Conservation (phyloP, 1,139 yeast genomes). For the Suhomyces terraborum region DNA sequence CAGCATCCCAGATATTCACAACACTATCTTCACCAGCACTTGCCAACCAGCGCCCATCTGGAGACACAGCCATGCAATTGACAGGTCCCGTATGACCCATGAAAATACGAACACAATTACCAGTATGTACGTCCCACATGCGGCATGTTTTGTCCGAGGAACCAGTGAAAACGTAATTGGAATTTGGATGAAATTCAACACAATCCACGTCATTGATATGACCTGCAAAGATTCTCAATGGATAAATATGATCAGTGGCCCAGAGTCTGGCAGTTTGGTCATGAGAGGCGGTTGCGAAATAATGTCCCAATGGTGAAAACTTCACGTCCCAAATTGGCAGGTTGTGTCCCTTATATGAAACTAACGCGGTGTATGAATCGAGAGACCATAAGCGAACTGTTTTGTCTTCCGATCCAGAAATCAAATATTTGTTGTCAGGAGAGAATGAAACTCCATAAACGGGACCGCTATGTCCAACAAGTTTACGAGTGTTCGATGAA, state of each 20-base stretch:
- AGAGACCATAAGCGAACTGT: constrained; percentile 93
- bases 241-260: constrained; percentile 98
- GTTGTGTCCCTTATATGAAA: constrained; percentile 93
- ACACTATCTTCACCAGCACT: constrained; percentile 93
- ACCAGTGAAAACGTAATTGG: constrained; percentile 91
- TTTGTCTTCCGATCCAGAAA: constrained; percentile 88
- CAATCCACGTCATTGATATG: constrained; percentile 96
- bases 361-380: constrained; percentile 87
- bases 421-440: constrained; percentile 81
- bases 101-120: constrained; percentile 89
- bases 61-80: constrained; percentile 83
- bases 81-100: constrained; percentile 92
- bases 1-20: constrained; percentile 92
- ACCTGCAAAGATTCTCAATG: constrained; percentile 94
- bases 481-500: constrained; percentile 54
- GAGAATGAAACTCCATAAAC: constrained; percentile 89
- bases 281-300: constrained; percentile 95
- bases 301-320: constrained; percentile 93
- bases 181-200: constrained; percentile 94
- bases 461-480: constrained; percentile 93
- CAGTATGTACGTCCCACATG: constrained; percentile 96
- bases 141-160: constrained; percentile 93
- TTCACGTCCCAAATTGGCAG: constrained; percentile 98
- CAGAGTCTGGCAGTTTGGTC: constrained; percentile 97
- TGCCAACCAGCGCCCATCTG: constrained; percentile 96